phyloP scores from a whole-genome alignment of 2,329 filamentous ascomycete genomes.

The Alternaria sp. region DNA sequence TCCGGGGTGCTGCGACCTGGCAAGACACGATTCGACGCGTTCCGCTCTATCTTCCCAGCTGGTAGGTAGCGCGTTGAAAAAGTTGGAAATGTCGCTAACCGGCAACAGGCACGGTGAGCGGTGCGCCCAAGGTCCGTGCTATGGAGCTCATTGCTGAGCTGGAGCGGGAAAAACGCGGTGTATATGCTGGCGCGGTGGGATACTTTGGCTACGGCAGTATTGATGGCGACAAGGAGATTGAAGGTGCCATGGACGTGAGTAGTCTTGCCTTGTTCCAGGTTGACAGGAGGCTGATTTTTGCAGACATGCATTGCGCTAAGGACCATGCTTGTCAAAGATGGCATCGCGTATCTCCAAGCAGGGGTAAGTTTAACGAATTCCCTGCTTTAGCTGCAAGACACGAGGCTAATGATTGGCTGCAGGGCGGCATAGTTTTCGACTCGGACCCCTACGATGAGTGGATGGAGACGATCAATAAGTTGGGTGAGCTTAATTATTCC shows the following conservation, averaged over 20 bases:
- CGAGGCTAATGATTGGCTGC: constrained; percentile 27
- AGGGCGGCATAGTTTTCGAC: constrained; percentile 60
- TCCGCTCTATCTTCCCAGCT: constrained; percentile 94
- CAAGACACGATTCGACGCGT: constrained; percentile 92
- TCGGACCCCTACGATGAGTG: constrained; percentile 91
- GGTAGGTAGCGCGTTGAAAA: constrained; percentile 54
- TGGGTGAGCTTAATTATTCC: constrained; percentile 57
- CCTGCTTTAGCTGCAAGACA: constrained; percentile 16
- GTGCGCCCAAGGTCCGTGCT: constrained; percentile 91
- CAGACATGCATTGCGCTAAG: constrained; percentile 73
- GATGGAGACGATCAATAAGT: constrained; percentile 96
- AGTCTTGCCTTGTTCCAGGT: constrained; percentile 5
- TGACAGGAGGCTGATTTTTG: constrained; percentile 32
- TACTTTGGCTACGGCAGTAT: constrained; percentile 91
- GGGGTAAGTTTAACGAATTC: constrained; percentile 68
- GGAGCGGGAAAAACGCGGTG: constrained; percentile 89
- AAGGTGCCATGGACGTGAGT: constrained; percentile 82
- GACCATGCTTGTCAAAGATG: constrained; percentile 94
- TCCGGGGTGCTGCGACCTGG: constrained; percentile 83
- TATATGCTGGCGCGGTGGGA: constrained; percentile 94
- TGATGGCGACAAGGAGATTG: constrained; percentile 64
- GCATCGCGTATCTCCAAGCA: constrained; percentile 87
- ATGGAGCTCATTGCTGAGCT: constrained; percentile 98
- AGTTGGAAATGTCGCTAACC: constrained; percentile 17
- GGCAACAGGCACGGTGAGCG: constrained; percentile 74